Base-by-base conservation (phyloP, 106 monocot species). In the Alisma plantagoaquatica region DNA sequence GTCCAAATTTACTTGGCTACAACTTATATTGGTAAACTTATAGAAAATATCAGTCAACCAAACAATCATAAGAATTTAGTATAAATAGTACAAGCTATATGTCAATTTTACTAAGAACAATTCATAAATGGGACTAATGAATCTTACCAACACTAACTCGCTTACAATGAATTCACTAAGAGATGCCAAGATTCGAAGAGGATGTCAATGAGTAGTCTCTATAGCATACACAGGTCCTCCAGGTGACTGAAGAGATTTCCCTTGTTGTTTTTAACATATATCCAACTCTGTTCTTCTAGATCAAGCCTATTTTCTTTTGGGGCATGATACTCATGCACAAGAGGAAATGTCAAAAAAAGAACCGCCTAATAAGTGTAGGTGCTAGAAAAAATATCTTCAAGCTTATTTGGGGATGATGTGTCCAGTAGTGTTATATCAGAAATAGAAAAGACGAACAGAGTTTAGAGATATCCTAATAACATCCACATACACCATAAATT, bases 361-460 rank as follows among this genome's bases (percentile, higher is more conserved):
- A 53, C 51, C 57, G 62, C 51, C 32, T 59, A 31, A 69, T 84
- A 27, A 65, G 51, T 43, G 33, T 22, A 18, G 67, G 49, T 41
- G 96, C 96, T n/a, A 96, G 96, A 48, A 89, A 63, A 71, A 96
- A 89, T 51, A 96, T 96, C 33, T 96, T 78, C 65, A 96, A 76
- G 61, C 63, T 96, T n/a, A 54, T 96, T 53, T 96, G 96, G 96
- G 66, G 32, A n/a, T n/a, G n/a, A n/a, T n/a, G n/a, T n/a, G n/a
- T n/a, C n/a, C n/a, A n/a, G n/a, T n/a, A n/a, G n/a, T n/a, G n/a
- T n/a, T n/a, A n/a, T n/a, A n/a, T n/a, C n/a, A n/a, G n/a, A n/a
- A n/a, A n/a, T n/a, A n/a, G n/a, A n/a, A n/a, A n/a, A n/a, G n/a
- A n/a, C n/a, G n/a, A n/a, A n/a, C n/a, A n/a, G n/a, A n/a, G n/a